Evolutionary conservation across 768 basidiomycete genomes (phyloP).

Genomic region (Leccinum subtestaceum): DNA sequence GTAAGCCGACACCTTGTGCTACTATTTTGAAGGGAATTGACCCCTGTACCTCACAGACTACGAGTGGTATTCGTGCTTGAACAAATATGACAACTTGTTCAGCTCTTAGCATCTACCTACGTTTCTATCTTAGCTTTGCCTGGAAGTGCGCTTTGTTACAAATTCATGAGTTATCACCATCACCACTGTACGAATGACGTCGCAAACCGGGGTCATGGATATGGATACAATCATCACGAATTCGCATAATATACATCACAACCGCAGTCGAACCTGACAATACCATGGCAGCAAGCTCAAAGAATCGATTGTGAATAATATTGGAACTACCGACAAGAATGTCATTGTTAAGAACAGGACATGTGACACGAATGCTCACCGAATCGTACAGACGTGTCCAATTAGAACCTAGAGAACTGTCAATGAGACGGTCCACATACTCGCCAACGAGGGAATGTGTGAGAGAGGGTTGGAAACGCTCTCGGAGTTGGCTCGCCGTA

Average conservation of each 20-base stretch:
- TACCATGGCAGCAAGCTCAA: slow-evolving; percentile 30
- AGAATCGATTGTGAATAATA: slow-evolving; percentile 92
- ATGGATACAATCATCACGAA: background rate
- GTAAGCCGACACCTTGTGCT: slow-evolving; percentile 34
- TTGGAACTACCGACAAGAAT: slow-evolving; percentile 60
- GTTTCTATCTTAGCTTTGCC: background rate
- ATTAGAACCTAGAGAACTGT: slow-evolving; percentile 85
- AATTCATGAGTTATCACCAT: background rate
- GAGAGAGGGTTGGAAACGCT: slow-evolving; percentile 89
- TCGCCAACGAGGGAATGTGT: slow-evolving; percentile 84
- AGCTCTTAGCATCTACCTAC: slow-evolving; percentile 6
- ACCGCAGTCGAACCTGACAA: background rate
- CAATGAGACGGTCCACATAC: slow-evolving; percentile 85
- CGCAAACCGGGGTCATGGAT: slow-evolving; percentile 1
- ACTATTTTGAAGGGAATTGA: slow-evolving; percentile 4
- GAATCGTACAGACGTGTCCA: slow-evolving; percentile 98
- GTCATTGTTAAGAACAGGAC: slow-evolving; percentile 1
- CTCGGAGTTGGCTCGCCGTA: slow-evolving; percentile 82
- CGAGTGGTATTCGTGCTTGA: slow-evolving; percentile 88
- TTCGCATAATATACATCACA: background rate
- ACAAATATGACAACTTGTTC: slow-evolving; percentile 68
- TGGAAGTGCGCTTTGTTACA: background rate
- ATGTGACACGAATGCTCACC: slow-evolving; percentile 41
- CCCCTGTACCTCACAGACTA: slow-evolving; percentile 48
- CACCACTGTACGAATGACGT: background rate